Evolutionary conservation across 2,329 filamentous ascomycete genomes (phyloP), one percentile per base, ranked within the genome.

Genomic region (Dothiorella sarmentorum): DNA sequence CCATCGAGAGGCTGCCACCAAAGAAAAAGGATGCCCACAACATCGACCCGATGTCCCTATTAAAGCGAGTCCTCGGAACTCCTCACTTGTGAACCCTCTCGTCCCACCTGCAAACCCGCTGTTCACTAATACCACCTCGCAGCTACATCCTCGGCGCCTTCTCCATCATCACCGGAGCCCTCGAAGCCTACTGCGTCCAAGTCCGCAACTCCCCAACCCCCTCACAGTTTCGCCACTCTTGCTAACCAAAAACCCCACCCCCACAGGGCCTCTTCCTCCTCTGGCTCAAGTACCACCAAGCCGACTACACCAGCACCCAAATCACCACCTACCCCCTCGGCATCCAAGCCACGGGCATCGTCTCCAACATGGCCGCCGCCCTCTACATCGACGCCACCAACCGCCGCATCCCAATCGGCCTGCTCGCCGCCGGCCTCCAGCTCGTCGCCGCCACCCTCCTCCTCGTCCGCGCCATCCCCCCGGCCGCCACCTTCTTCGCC

Each of bases 311-410:
- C 55, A 26, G 22, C 29, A 15, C 5, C 7, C 42, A 58, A 22
- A 40, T 29, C 26, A 85, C 84, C 64, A 80, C 82, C 63, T 84
- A 84, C 49, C 82, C 82, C 0, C 79, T 82, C 0, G 82, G 81
- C 2, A 78, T 85, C 0, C 77, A 82, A 0, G 82, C 81, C 0
- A 77, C 80, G 0, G 83, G 82, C 2, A 85, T 85, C 33, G 68
- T 80, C 0, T 82, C 81, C 6, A 73, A 73, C 43, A 67, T 75
- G 11, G 62, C 69, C 2, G 72, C 71, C 22, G 73, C 71, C 17
- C 67, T 71, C 51, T 64, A 72, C 20, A 75, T 75, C 57, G 73
- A 76, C 51, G 65, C 67, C 20, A 75, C 74, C 0, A 68, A 70
- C 20, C 63, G 64, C 3, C 68, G 68, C 27, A 64, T 72, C 9